These are phyloP conservation scores for Kernera saxatilis DNA, from an alignment of 345 rosid genomes.

Conservation along the genomic window DNA sequence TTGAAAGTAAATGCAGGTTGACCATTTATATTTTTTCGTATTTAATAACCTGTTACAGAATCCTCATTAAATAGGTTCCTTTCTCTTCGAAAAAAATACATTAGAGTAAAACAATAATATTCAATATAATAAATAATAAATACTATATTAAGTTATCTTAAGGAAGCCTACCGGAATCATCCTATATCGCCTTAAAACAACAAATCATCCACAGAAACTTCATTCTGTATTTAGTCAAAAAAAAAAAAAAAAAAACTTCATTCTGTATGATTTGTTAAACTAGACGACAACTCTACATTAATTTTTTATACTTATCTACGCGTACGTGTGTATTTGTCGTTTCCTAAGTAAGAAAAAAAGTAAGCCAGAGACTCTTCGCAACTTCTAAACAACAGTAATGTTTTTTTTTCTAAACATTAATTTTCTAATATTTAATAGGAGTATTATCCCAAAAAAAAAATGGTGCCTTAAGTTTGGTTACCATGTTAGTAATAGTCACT, in stretches of 20 bases:
- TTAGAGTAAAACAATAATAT: background rate
- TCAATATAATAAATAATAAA: background rate
- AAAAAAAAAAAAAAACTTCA: too few relatives aligned
- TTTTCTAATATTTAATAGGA: background rate
- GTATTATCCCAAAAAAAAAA: background rate
- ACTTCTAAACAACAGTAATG: too few relatives aligned
- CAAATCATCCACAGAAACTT: background rate
- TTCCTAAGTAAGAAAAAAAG: background rate
- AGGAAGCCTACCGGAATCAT: slow-evolving; percentile 21
- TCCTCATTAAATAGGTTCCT: slow-evolving; percentile 12
- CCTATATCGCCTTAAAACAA: background rate
- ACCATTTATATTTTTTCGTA: slow-evolving; percentile 8
- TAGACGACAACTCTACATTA: background rate
- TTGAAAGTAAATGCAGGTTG: slow-evolving; percentile 25
- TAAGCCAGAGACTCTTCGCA: background rate
- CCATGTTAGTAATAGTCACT: too few relatives aligned
- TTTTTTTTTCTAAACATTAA: background rate
- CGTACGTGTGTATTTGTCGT: slow-evolving; percentile 19
- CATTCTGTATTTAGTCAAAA: too few relatives aligned
- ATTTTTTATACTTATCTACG: background rate
- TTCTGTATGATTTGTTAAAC: background rate
- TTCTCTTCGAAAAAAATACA: background rate
- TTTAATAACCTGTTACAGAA: background rate
- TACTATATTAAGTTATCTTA: background rate
- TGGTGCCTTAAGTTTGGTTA: background rate